A percentile compares a stretch with the other conserved stretches of the same genome.
Evolutionary conservation across 768 basidiomycete species (phyloP).

Genomic region (Boletellus emodensis): DNA sequence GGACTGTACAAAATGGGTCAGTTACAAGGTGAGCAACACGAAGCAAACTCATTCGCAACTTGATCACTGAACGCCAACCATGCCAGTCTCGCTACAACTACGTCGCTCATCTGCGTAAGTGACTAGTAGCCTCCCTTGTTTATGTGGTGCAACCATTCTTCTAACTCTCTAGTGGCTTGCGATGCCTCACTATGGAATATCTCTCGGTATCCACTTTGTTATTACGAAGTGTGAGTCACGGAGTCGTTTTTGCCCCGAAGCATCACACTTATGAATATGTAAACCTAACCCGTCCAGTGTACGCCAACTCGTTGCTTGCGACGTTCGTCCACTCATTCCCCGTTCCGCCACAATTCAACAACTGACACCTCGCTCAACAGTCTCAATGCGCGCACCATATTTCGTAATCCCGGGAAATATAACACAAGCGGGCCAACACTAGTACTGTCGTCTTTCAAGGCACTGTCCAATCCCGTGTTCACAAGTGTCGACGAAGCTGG

Average conservation of each 20-base stretch:
- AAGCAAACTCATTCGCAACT: not conserved
- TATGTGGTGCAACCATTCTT: not conserved
- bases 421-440: not conserved
- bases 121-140: not conserved
- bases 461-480: not conserved
- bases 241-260: not conserved
- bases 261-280: not conserved
- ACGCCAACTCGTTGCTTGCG: conserved; percentile 26
- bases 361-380: conserved; percentile 2
- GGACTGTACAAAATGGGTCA: conserved; percentile 23
- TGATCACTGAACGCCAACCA: not conserved
- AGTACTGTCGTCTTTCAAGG: conserved; percentile 6
- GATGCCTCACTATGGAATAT: conserved; percentile 24
- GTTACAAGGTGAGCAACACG: conserved; percentile 13
- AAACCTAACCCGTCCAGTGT: conserved; percentile 4
- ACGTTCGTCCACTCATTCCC: conserved; percentile 13
- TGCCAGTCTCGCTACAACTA: conserved; percentile 12
- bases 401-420: conserved; percentile 2
- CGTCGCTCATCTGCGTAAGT: conserved; percentile 20
- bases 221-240: conserved; percentile 19
- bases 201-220: conserved; percentile 22
- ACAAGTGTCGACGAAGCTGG: not conserved
- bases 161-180: conserved; percentile 11
- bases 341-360: not conserved
- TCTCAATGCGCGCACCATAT: conserved; percentile 17